Evolutionary conservation across 306 rosid species (phyloP).

Genomic region (Glycine latifolia): DNA sequence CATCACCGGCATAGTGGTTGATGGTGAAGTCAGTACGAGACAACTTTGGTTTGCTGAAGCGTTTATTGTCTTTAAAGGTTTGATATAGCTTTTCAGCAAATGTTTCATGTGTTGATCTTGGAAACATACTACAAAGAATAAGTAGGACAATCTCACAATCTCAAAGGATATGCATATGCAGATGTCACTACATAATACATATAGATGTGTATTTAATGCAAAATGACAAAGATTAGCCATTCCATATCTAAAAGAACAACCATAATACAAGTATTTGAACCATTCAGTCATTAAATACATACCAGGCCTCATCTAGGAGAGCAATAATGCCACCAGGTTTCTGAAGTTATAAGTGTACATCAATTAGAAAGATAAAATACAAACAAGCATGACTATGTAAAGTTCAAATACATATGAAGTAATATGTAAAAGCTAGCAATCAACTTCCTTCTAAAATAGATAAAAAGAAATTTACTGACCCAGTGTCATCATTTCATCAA

Average conservation of each 20-base stretch:
- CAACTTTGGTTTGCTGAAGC: slow-evolving; percentile 96
- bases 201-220: not conserved
- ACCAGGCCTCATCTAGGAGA: slow-evolving; percentile 99
- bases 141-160: slow-evolving; percentile 50
- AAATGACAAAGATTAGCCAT: slow-evolving; percentile 20
- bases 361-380: slow-evolving; percentile 51
- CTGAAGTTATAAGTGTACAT: slow-evolving; percentile 60
- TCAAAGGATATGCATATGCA: slow-evolving; percentile 39
- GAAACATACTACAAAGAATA: slow-evolving; percentile 90
- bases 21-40: slow-evolving; percentile 84
- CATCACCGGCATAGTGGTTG: slow-evolving; percentile 96
- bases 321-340: slow-evolving; percentile 97
- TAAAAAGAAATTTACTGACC: not conserved
- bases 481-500: slow-evolving; percentile 13
- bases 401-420: slow-evolving; percentile 13
- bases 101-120: slow-evolving; percentile 93
- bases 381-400: not conserved
- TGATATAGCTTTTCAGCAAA: slow-evolving; percentile 93
- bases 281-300: slow-evolving; percentile 46
- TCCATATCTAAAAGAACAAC: slow-evolving; percentile 23
- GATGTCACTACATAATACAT: not conserved
- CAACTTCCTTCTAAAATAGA: slow-evolving; percentile 10
- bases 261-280: slow-evolving; percentile 18
- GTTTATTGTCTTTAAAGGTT: slow-evolving; percentile 84
- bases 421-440: slow-evolving; percentile 13